Evolutionary conservation across 164 flowering plant species (phyloP), one percentile per base, ranked within the genome.

Genomic region (Saururus chinensis): DNA sequence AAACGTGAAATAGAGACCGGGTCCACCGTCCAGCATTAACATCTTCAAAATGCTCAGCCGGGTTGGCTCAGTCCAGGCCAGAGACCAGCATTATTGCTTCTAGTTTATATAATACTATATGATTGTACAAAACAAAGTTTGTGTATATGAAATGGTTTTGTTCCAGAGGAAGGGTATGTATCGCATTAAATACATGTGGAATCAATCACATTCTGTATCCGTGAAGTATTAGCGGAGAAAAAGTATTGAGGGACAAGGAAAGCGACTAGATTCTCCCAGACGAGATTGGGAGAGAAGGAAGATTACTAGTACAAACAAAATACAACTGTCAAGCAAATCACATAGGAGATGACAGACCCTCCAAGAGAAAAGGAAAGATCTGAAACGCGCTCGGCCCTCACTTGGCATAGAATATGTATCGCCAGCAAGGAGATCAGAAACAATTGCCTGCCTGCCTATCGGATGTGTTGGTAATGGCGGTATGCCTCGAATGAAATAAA

Each of bases 341-440:
- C 60, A 24, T 24, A 41, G 63, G 59, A 66, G 41, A 53, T 66
- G 63, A 66, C 63, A 60, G 63, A 9, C 17, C 26, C 25, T 61
- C 65, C 70, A 67, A 66, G 63, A 66, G 63, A 52, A 37, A 23
- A 35, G 68, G 62, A 65, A 65, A 57, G 68, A 60, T 53, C 58
- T 23, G 61, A 57, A 58, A 23, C 10, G 37, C 5, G 19, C n/a
- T 9, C 9, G 4, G 14, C 49, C 1, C 17, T 4, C 17, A 45
- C 14, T 12, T 17, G 11, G 17, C 17, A 45, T 45, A 45, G 2
- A 17, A 12, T 12, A 17, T 45, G 17, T 45, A 45, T 45, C 14
- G 17, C 17, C 16, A 45, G 4, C 49, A 8, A 45, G 17, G 17
- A 45, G 49, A 17, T 45, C 49, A 45, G 49, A 45, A 45, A 45